Conservation (phyloP, 768 basidiomycete genomes). For the Calocybe indica region DNA sequence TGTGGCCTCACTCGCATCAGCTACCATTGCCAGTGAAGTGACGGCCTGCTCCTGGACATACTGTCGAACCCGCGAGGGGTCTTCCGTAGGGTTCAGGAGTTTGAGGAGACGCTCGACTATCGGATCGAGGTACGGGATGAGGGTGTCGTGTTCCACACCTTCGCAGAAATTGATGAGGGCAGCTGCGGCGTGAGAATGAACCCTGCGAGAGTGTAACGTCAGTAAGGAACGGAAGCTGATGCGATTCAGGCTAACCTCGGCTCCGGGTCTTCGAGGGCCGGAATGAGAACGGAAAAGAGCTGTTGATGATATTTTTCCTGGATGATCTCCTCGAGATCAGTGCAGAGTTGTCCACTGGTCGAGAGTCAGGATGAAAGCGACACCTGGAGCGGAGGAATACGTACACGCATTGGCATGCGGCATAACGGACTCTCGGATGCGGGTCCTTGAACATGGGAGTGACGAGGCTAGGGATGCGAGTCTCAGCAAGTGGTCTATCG, state of each 20-base stretch:
- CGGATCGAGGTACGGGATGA: conserved; percentile 72
- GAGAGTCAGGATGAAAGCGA: conserved; percentile 6
- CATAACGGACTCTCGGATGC: conserved; percentile 70
- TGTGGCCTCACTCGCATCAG: conserved; percentile 74
- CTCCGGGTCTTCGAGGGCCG: conserved; percentile 70
- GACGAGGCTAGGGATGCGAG: conserved; percentile 46
- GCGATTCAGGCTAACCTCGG: conserved; percentile 40
- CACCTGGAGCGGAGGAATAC: conserved; percentile 11
- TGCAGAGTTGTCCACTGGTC: conserved; percentile 78
- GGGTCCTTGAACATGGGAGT: conserved; percentile 72
- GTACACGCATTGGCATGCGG: conserved; percentile 87
- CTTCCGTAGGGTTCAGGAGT: conserved; percentile 51
- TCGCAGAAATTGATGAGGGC: conserved; percentile 91
- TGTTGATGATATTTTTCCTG: conserved; percentile 64
- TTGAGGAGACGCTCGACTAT: conserved; percentile 71
- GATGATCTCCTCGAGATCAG: conserved; percentile 82
- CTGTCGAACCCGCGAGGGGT: conserved; percentile 34
- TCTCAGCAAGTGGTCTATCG: not conserved
- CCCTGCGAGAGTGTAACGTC: conserved; percentile 33
- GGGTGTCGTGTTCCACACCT: conserved; percentile 68
- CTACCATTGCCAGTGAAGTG: conserved; percentile 85
- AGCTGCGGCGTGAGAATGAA: conserved; percentile 82
- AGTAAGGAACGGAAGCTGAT: not conserved
- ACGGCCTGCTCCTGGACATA: conserved; percentile 89
- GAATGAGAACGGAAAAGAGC: conserved; percentile 66